Conservation (phyloP, 495 filamentous ascomycete species). For the Podospora bellae-mahoneyi region DNA sequence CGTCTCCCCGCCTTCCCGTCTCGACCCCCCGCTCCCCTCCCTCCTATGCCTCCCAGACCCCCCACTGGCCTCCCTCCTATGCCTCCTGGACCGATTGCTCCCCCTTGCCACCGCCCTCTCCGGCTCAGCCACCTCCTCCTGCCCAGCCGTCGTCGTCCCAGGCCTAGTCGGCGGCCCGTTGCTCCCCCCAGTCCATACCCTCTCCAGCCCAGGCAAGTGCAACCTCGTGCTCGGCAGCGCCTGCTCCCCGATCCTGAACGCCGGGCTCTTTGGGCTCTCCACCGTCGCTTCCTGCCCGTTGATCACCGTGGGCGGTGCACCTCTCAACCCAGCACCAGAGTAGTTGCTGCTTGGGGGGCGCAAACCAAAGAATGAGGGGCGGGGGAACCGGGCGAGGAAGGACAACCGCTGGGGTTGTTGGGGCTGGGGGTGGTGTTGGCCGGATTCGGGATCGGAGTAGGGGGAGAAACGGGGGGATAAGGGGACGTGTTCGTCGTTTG, state of each 20-base stretch:
- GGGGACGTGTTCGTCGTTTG: slow-evolving; percentile 24
- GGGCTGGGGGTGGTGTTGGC: neutral
- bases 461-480: slow-evolving; percentile 22
- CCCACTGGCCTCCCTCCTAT: slow-evolving; percentile 8
- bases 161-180: slow-evolving; percentile 32
- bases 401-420: slow-evolving; percentile 20
- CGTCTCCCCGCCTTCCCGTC: slow-evolving; percentile 9
- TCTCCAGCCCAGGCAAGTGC: slow-evolving; percentile 39
- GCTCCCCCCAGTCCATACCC: slow-evolving; percentile 34
- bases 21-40: slow-evolving; percentile 22
- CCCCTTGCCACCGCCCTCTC: slow-evolving; percentile 20
- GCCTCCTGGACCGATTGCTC: neutral
- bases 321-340: slow-evolving; percentile 27
- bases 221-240: slow-evolving; percentile 40
- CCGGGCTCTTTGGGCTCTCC: slow-evolving; percentile 41
- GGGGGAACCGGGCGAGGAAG: slow-evolving; percentile 35
- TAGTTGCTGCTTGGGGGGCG: slow-evolving; percentile 22
- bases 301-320: slow-evolving; percentile 26
- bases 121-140: slow-evolving; percentile 10
- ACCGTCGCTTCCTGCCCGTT: slow-evolving; percentile 12
- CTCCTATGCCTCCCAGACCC: slow-evolving; percentile 19
- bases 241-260: slow-evolving; percentile 34
- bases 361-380: slow-evolving; percentile 27
- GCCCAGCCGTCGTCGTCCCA: slow-evolving; percentile 9
- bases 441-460: slow-evolving; percentile 25